Conservation (phyloP, 179 eudicot genomes). For the Patellifolia procumbens region DNA sequence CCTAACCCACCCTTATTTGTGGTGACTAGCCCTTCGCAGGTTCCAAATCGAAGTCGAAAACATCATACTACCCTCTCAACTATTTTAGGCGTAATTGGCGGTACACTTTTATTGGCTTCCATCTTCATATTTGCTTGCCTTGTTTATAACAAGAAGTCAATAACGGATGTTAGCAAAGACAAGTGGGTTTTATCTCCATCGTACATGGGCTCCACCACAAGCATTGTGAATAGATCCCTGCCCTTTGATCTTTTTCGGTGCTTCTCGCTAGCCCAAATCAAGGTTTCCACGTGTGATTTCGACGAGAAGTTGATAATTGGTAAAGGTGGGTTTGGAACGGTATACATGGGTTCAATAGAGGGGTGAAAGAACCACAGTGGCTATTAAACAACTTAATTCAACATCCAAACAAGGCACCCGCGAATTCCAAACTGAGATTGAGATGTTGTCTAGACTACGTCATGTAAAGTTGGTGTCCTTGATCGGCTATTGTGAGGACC, state of each 20-base stretch:
- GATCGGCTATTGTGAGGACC: constrained; percentile 37
- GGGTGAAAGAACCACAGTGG: constrained; percentile 27
- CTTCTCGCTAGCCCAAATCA: constrained; percentile 30
- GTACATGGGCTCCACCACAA: not conserved
- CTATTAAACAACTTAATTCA: constrained; percentile 27
- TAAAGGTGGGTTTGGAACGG: constrained; percentile 38
- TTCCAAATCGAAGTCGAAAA: too few species aligned
- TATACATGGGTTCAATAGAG: constrained; percentile 35
- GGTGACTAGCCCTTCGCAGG: too few species aligned
- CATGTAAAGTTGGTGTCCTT: constrained; percentile 36
- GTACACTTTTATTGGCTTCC: not conserved
- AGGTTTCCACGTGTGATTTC: constrained; percentile 32
- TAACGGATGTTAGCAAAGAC: not conserved
- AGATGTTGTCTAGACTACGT: constrained; percentile 34
- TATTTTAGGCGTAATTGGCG: not conserved
- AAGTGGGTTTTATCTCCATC: not conserved
- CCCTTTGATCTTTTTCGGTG: constrained; percentile 27
- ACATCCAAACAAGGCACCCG: constrained; percentile 25
- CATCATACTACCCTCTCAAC: not conserved
- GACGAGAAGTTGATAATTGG: constrained; percentile 31
- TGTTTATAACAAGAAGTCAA: not conserved
- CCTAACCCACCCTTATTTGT: not conserved
- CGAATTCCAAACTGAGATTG: constrained; percentile 40
- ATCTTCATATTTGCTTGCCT: not conserved
- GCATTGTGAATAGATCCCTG: constrained; percentile 23